Percentiles rank a stretch among this genome's conserved stretches.
phyloP scores from a whole-genome alignment of 2,329 filamentous ascomycete genomes.

The Penicillium corylophilum region DNA sequence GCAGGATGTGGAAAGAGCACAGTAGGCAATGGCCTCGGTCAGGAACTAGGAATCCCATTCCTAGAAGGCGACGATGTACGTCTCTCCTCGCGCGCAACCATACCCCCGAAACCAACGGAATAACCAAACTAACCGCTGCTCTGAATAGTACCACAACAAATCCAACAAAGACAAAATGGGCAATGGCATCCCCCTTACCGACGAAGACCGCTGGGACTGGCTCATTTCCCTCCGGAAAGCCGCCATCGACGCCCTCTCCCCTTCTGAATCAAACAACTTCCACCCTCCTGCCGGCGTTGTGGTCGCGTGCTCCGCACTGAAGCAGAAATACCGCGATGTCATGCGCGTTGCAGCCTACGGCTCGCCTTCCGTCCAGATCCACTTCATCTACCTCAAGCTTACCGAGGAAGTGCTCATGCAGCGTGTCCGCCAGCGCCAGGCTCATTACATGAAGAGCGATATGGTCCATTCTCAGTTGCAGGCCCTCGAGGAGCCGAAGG shows the following conservation, averaged over 20 bases:
- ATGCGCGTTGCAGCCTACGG: conserved; percentile 79
- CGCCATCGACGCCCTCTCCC: conserved; percentile 52
- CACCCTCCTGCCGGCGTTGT: conserved; percentile 72
- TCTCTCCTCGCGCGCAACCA: conserved; percentile 13
- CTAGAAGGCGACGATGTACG: conserved; percentile 76
- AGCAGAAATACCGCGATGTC: conserved; percentile 94
- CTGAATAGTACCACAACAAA: conserved; percentile 47
- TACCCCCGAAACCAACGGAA: neutral
- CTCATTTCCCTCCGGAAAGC: conserved; percentile 72
- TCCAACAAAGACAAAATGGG: conserved; percentile 91
- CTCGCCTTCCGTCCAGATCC: conserved; percentile 69
- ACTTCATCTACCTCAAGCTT: conserved; percentile 90
- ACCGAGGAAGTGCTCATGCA: conserved; percentile 71
- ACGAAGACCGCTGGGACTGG: conserved; percentile 98
- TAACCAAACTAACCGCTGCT: conserved; percentile 12
- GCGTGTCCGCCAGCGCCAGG: conserved; percentile 71
- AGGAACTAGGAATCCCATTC: conserved; percentile 65
- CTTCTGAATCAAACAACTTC: conserved; percentile 38
- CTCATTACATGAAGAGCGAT: conserved; percentile 91
- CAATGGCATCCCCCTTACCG: conserved; percentile 77
- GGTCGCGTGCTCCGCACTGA: conserved; percentile 91
- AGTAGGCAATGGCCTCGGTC: conserved; percentile 65
- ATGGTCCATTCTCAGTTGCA: conserved; percentile 95
- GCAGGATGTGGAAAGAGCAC: conserved; percentile 79
- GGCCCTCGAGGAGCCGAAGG: conserved; percentile 81